A percentile compares a stretch with the other conserved stretches of the same genome.
phyloP scores from a whole-genome alignment of 352 stramenopile species.

The Aphanomyces cochlioides region DNA sequence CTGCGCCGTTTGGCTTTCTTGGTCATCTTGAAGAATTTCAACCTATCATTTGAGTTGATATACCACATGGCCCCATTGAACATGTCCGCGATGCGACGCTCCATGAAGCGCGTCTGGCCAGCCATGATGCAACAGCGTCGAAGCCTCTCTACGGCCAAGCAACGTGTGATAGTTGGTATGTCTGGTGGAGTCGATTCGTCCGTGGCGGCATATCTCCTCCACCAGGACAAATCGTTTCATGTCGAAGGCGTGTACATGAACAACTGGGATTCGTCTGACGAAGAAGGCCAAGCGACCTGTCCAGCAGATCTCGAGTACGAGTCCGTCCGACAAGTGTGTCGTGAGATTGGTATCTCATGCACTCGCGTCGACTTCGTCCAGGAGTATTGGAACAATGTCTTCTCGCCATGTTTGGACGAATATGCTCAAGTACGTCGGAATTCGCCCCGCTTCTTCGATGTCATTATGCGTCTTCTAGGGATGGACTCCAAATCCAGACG shows the following conservation, averaged over 20 bases:
- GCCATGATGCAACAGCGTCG: neutral
- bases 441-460: neutral
- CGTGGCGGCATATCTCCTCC: slow-evolving; percentile 90
- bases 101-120: no score
- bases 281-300: slow-evolving; percentile 81
- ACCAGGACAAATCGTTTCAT: slow-evolving; percentile 79
- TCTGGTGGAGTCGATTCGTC: slow-evolving; percentile 98
- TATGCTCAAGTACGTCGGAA: slow-evolving; percentile 46
- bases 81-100: no score
- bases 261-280: slow-evolving; percentile 96
- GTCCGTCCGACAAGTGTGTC: slow-evolving; percentile 90
- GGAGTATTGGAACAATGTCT: slow-evolving; percentile 98
- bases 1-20: neutral
- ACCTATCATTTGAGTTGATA: no score
- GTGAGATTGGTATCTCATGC: slow-evolving; percentile 85
- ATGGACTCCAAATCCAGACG: slow-evolving; percentile 91
- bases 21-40: neutral
- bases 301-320: slow-evolving; percentile 89
- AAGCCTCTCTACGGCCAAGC: slow-evolving; percentile 14
- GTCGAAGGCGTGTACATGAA: slow-evolving; percentile 98
- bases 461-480: slow-evolving; percentile 36
- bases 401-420: slow-evolving; percentile 93
- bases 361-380: slow-evolving; percentile 83
- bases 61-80: no score
- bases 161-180: slow-evolving; percentile 92